Percentiles rank a stretch among this genome's conserved stretches.
phyloP scores from a whole-genome alignment of 2,329 filamentous ascomycete genomes.

The Rhexocercosporidium sp. region DNA sequence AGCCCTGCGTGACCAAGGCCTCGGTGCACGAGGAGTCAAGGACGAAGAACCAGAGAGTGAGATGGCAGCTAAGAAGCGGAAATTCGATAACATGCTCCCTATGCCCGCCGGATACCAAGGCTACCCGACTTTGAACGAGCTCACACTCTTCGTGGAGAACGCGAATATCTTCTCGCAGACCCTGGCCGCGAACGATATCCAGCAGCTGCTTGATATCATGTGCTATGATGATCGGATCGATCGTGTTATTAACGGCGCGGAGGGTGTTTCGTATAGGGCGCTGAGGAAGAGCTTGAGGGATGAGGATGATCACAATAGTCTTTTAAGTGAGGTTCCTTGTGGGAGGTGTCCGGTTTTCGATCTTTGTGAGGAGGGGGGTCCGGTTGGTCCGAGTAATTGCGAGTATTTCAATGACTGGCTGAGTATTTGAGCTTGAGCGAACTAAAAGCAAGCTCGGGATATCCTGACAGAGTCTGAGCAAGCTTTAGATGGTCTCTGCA shows the following conservation, averaged over 20 bases:
- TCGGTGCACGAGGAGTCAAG: constrained; percentile 27
- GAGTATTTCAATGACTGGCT: constrained; percentile 92
- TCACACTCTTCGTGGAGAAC: constrained; percentile 75
- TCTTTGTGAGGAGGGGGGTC: constrained; percentile 87
- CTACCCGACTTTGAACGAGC: constrained; percentile 81
- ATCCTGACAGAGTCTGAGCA: background rate
- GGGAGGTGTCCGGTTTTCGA: constrained; percentile 92
- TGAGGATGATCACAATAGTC: constrained; percentile 50
- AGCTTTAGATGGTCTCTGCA: background rate
- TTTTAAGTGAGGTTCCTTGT: constrained; percentile 84
- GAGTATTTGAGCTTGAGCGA: constrained; percentile 42
- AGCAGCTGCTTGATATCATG: constrained; percentile 85
- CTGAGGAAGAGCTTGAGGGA: constrained; percentile 36
- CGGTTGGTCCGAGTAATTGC: constrained; percentile 87
- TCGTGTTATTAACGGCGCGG: constrained; percentile 47
- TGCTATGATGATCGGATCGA: constrained; percentile 88
- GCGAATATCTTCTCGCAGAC: constrained; percentile 73
- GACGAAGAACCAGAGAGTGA: constrained; percentile 29
- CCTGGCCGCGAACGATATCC: constrained; percentile 75
- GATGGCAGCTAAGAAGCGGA: constrained; percentile 19
- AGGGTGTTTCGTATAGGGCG: constrained; percentile 44
- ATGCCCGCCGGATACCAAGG: constrained; percentile 69
- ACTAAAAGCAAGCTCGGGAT: background rate
- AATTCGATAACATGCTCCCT: constrained; percentile 47
- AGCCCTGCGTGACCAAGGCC: constrained; percentile 33